These are phyloP conservation scores for Cyclotella cryptica DNA, from an alignment of 108 stramenopile species.

Conservation along the genomic window DNA sequence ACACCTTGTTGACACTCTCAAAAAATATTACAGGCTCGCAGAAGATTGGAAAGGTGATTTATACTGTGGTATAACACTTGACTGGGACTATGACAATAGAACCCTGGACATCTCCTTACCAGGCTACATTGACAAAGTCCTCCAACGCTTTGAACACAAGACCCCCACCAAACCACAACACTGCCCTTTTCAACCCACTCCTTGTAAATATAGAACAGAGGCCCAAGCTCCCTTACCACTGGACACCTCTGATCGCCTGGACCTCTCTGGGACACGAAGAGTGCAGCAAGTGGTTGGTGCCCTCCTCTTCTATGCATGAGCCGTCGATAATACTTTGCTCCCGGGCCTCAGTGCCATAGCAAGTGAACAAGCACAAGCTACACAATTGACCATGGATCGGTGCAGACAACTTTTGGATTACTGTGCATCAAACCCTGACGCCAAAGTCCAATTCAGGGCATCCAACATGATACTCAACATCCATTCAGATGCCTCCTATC, in stretches of 20 bases:
- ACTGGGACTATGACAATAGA: slow-evolving; percentile 51
- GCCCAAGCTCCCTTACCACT: not conserved
- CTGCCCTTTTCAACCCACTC: slow-evolving; percentile 23
- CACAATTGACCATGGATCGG: too few species aligned
- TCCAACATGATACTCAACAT: too few species aligned
- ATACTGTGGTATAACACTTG: slow-evolving; percentile 42
- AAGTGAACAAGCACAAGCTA: too few species aligned
- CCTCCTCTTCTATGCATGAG: not conserved
- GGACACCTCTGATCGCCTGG: not conserved
- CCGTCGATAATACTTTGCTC: not conserved
- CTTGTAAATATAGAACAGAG: slow-evolving; percentile 3
- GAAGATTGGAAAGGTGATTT: slow-evolving; percentile 32
- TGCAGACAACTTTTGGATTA: too few species aligned
- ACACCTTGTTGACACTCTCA: slow-evolving; percentile 39
- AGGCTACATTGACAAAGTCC: slow-evolving; percentile 49
- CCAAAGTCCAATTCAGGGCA: too few species aligned
- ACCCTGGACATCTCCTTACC: slow-evolving; percentile 52
- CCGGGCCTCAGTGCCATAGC: too few species aligned
- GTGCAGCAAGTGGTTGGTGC: too few species aligned
- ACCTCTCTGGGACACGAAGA: not conserved
- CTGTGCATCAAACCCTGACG: too few species aligned
- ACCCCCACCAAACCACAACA: slow-evolving; percentile 45
- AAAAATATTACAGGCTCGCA: slow-evolving; percentile 19
- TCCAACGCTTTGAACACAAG: slow-evolving; percentile 42
- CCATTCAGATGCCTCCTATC: too few species aligned